Conservation (phyloP, 169 alveolate genomes). For the Neospora caninum region DNA sequence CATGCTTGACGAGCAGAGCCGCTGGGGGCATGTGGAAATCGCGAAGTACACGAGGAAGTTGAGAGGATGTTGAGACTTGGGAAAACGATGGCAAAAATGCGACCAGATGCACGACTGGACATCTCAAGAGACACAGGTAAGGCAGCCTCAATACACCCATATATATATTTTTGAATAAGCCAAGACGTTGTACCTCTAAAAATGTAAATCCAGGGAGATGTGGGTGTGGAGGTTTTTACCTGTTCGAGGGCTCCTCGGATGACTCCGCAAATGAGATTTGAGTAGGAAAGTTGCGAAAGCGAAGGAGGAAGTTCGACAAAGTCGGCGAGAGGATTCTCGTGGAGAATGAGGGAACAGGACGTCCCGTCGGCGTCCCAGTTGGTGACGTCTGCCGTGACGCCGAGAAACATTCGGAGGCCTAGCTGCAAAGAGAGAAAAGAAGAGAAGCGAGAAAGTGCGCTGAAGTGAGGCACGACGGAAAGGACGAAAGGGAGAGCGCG, state of each 20-base stretch:
- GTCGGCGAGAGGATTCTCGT: slow-evolving; percentile 88
- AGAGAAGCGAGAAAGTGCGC: background rate
- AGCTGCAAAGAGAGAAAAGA: slow-evolving; percentile 81
- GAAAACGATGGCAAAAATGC: too few relatives aligned
- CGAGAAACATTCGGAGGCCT: slow-evolving; percentile 87
- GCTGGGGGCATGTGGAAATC: too few relatives aligned
- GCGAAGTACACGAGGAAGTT: too few relatives aligned
- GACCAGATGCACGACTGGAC: too few relatives aligned
- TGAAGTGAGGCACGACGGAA: background rate
- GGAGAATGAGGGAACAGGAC: slow-evolving; percentile 77
- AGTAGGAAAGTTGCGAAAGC: slow-evolving; percentile 80
- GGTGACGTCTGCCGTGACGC: slow-evolving; percentile 85
- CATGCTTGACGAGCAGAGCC: too few relatives aligned
- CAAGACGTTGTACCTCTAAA: too few relatives aligned
- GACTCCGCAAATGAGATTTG: slow-evolving; percentile 86
- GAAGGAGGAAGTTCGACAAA: slow-evolving; percentile 88
- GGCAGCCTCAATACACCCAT: too few relatives aligned
- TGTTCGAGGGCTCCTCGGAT: slow-evolving; percentile 89
- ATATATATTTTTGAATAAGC: too few relatives aligned
- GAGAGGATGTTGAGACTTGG: too few relatives aligned
- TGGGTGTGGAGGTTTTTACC: too few relatives aligned
- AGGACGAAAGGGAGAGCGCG: background rate
- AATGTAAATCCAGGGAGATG: too few relatives aligned
- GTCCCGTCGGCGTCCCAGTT: slow-evolving; percentile 79
- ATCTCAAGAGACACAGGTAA: too few relatives aligned